Evolutionary conservation across 2,329 filamentous ascomycete species (phyloP), one percentile per base, ranked within the genome.

Genomic region (Pezizomycotina sp.): DNA sequence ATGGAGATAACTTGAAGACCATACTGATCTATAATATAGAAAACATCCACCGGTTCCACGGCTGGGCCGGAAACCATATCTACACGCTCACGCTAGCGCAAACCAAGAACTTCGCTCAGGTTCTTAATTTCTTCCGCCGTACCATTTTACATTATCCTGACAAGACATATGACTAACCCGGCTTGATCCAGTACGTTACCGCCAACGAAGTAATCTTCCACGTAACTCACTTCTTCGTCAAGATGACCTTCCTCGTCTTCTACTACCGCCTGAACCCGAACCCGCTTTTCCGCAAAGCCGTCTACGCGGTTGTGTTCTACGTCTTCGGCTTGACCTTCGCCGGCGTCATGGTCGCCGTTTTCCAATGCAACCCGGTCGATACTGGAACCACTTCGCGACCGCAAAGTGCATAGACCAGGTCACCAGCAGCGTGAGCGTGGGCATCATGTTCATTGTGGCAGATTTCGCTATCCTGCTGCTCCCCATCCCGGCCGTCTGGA

Each of bases 211-310:
- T n/a, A n/a, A n/a, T n/a, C n/a, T n/a, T n/a, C n/a, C n/a, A n/a
- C n/a, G n/a, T n/a, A n/a, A n/a, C n/a, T n/a, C 40, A 43, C 19
- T 43, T 43, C 18, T 43, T 43, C 27, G 29, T 43, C 26, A 43
- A 43, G 30, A 26, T 28, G 10, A 38, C 40, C 4, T 24, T 43
- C 5, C 26, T 43, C 9, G 30, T 28, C 14, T 31, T 43, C 31
- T 43, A 43, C 31, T 43, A 43, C 23, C 31, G 35, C 4, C 35
- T 43, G 8, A 32, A 31, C 14, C 35, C 40, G 2, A 35, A 31
- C 16, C 35, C 16, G 2, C 29, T 27, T 5, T 43, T 38, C n/a
- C 40, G 35, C 2, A 35, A 38, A 23, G 40, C 40, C 4, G 27
- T 43, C 4, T 8, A 29, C 10, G 22, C 38, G 16, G 38, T 36